These are phyloP conservation scores for Phytophthora syringae DNA, from an alignment of 352 stramenopile species.

Conservation along the genomic window DNA sequence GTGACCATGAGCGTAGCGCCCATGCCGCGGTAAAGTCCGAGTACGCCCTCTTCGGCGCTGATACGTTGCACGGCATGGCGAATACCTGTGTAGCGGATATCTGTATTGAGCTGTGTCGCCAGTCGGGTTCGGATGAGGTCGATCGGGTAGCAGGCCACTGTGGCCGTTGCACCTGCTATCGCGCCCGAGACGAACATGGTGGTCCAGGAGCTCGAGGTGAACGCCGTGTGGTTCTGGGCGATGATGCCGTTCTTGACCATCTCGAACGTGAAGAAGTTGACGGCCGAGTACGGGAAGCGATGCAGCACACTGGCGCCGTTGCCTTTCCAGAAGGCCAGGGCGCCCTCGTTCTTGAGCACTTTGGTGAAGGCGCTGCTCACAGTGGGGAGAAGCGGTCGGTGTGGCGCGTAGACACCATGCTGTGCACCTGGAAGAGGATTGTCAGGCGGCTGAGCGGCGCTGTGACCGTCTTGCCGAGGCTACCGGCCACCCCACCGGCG, in stretches of 20 bases:
- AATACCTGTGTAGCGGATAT: slow-evolving; percentile 92
- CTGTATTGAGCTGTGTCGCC: slow-evolving; percentile 92
- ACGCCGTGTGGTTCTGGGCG: slow-evolving; percentile 62
- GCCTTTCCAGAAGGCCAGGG: slow-evolving; percentile 94
- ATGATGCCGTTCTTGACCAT: slow-evolving; percentile 85
- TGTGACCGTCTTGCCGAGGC: slow-evolving; percentile 95
- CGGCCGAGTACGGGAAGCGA: slow-evolving; percentile 96
- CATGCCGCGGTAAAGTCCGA: slow-evolving; percentile 94
- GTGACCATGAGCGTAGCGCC: slow-evolving; percentile 94
- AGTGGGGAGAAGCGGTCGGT: slow-evolving; percentile 82
- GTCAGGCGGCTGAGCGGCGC: slow-evolving; percentile 95
- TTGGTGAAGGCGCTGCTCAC: slow-evolving; percentile 86
- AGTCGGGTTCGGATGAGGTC: slow-evolving; percentile 96
- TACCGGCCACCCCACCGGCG: slow-evolving; percentile 93
- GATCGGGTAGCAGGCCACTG: slow-evolving; percentile 95
- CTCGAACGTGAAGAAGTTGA: slow-evolving; percentile 98
- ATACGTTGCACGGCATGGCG: slow-evolving; percentile 94
- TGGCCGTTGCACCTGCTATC: slow-evolving; percentile 73
- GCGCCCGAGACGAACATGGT: slow-evolving; percentile 83
- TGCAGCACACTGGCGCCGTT: slow-evolving; percentile 96
- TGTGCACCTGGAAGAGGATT: slow-evolving; percentile 97
- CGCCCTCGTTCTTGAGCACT: slow-evolving; percentile 93
- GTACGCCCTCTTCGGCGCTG: slow-evolving; percentile 84
- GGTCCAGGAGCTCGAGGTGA: slow-evolving; percentile 77
- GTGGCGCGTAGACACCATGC: slow-evolving; percentile 92